phyloP scores from a whole-genome alignment of 164 flowering plant genomes.

The Euptelea pleiosperma region DNA sequence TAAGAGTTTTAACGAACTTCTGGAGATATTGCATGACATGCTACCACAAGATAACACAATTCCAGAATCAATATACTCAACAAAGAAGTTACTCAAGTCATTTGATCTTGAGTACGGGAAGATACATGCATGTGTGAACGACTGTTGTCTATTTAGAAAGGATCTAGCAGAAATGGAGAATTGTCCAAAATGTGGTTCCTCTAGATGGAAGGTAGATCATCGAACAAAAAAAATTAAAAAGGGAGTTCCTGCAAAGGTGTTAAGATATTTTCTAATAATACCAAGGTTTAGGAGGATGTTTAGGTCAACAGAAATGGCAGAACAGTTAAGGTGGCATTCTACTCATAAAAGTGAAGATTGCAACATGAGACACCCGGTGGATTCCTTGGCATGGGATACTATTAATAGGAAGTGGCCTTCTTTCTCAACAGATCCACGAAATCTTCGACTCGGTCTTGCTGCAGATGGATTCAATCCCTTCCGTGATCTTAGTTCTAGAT shows the following conservation, averaged over 20 bases:
- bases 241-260: background rate
- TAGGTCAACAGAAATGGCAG: background rate
- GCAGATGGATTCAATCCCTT: too few species aligned
- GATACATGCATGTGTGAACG: background rate
- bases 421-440: background rate
- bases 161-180: background rate
- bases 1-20: background rate
- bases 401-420: background rate
- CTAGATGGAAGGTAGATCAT: background rate
- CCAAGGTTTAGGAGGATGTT: too few species aligned
- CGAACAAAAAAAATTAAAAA: background rate
- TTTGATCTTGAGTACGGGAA: too few species aligned
- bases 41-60: background rate
- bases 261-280: too few species aligned
- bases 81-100: background rate
- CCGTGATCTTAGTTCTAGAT: too few species aligned
- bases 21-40: conserved; percentile 5
- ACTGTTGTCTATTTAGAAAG: background rate
- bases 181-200: conserved; percentile 1
- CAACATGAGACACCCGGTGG: background rate
- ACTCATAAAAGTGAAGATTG: background rate
- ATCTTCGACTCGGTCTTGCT: too few species aligned
- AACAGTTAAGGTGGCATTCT: background rate
- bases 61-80: background rate
- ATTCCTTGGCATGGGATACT: background rate